Conservation (phyloP, 192 early-diverging fungal species). For the Glomus cerebriforme region DNA sequence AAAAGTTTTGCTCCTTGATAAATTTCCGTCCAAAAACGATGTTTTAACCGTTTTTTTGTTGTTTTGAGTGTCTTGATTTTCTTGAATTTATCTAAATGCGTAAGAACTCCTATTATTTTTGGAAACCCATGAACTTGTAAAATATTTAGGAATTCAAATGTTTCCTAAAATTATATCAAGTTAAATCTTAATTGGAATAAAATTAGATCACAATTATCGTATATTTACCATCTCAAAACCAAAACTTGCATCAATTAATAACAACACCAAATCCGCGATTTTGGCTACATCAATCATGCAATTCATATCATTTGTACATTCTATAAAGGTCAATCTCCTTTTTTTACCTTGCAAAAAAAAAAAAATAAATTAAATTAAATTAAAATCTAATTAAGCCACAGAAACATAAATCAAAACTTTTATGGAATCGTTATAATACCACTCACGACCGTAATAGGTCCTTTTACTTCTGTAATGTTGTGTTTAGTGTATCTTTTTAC, state of each 20-base stretch:
- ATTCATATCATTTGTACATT: conserved; percentile 96
- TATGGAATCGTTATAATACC: conserved; percentile 42
- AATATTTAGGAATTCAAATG: conserved; percentile 98
- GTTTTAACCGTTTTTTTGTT: conserved; percentile 94
- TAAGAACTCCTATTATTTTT: conserved; percentile 97
- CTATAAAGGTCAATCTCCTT: conserved; percentile 95
- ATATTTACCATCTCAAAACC: conserved; percentile 92
- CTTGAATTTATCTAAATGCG: conserved; percentile 94
- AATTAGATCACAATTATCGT: conserved; percentile 1
- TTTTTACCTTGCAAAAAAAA: conserved; percentile 64
- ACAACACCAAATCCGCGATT: conserved; percentile 92
- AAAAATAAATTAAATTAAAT: neutral
- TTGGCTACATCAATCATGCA: conserved; percentile 98
- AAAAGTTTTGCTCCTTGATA: conserved; percentile 99
- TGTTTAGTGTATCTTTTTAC: conserved; percentile 96
- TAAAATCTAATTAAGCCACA: neutral
- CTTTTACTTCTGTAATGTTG: conserved; percentile 86
- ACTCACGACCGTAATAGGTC: conserved; percentile 96
- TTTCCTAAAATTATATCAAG: conserved; percentile 61
- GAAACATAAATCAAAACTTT: neutral
- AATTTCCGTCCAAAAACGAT: conserved; percentile 99
- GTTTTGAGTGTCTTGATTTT: conserved; percentile 88
- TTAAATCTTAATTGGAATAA: neutral
- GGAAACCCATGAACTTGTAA: conserved; percentile 97
- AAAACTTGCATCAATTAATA: conserved; percentile 95